A percentile compares a stretch with the other conserved stretches of the same genome.
phyloP scores from a whole-genome alignment of 768 basidiomycete genomes.

The Amyloporia xantha region DNA sequence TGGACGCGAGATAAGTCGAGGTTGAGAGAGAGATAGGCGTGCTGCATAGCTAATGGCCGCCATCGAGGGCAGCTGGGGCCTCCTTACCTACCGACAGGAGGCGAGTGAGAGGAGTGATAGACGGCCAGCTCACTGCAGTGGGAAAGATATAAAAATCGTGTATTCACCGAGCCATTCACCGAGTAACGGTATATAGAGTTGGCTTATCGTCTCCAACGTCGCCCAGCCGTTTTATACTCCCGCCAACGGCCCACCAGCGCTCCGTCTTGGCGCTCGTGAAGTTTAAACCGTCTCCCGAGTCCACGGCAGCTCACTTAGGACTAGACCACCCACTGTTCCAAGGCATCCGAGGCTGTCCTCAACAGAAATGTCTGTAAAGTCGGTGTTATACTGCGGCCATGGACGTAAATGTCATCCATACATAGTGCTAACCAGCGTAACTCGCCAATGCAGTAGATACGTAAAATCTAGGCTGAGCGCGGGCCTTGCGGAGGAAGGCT shows the following conservation, averaged over 20 bases:
- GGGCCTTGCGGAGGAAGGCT: background rate
- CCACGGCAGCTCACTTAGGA: no score
- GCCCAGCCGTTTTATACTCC: slow-evolving; percentile 10
- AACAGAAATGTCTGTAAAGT: no score
- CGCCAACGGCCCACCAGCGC: slow-evolving; percentile 16
- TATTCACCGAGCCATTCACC: slow-evolving; percentile 34
- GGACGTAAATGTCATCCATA: no score
- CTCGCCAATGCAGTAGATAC: background rate
- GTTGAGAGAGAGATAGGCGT: slow-evolving; percentile 11
- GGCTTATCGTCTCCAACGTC: slow-evolving; percentile 21
- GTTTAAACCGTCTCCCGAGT: background rate
- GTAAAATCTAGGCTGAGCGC: background rate
- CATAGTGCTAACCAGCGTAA: no score
- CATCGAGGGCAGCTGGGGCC: slow-evolving; percentile 14
- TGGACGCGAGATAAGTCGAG: slow-evolving; percentile 9
- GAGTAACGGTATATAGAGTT: slow-evolving; percentile 20
- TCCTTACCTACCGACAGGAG: slow-evolving; percentile 5
- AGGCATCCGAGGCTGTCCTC: no score
- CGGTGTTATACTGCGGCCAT: no score
- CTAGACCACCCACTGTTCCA: no score
- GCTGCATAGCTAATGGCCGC: slow-evolving; percentile 14
- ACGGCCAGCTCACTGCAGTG: background rate
- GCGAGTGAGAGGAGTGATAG: slow-evolving; percentile 2
- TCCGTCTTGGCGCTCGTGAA: slow-evolving; percentile 7
- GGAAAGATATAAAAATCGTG: slow-evolving; percentile 15